Evolutionary conservation across 1,284 basidiomycete species (phyloP), one percentile per base, ranked within the genome.

Genomic region (Wallemia ichthyophaga): DNA sequence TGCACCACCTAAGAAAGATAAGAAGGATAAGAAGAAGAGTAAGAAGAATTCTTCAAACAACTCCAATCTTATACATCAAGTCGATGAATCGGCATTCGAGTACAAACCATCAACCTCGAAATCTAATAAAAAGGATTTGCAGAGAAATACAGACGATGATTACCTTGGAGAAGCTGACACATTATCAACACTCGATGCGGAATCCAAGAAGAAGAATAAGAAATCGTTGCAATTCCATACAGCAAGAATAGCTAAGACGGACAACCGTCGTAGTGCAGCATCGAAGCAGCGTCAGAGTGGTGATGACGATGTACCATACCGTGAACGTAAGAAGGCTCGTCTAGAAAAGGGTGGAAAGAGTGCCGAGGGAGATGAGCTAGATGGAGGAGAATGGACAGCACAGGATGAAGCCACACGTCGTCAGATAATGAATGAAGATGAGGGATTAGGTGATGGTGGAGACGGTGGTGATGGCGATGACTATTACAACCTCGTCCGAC

Each of bases 401-500:
- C 71, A 71, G 17, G 71, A 71, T 13, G 76, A 73, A 21, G 37
- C 37, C 5, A 48, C n/a, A 5, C 37, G 37, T 21, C 37, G 37
- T 21, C 37, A 48, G n/a, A 48, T 48, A 5, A 48, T 48, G 37
- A 21, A 48, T 5, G 15, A 72, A 27, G 55, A 71, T 26, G 75
- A 71, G 31, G 67, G 64, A 25, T 67, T 64, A 1, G 65, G 61
- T 15, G 70, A 64, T 23, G 72, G 72, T 56, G 74, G 69, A 1
- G 71, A 70, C 56, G 69, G 66, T 54, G 69, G 62, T 9, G 71
- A 61, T 5, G 72, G 70, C 13, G 74, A 82, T 60, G 86, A 81
- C 7, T 94, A 94, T 70, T 92, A 94, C 66, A 82, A 88, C 60
- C 76, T 92, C 56, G 81, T 94, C 62, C 80, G 84, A 72, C 76